Base-by-base conservation (phyloP, 179 eudicot species). In the Camellia oleifera region DNA sequence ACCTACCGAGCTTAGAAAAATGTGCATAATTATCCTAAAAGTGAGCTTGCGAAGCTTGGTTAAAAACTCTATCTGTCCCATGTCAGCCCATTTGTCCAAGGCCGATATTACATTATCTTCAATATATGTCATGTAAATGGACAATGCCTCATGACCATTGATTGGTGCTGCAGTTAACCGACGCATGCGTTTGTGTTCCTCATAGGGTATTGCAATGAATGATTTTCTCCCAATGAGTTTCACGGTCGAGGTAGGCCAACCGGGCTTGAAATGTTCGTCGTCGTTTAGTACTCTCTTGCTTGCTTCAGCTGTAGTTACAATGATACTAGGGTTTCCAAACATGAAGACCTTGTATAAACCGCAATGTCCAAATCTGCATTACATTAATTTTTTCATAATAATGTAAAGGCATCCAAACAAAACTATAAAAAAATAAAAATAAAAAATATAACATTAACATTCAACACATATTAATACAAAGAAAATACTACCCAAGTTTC, bases 151-250 rank as follows among this genome's bases (percentile, higher is more conserved):
- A 14, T 86, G 91, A 2, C 97, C 97, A 78, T 93, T 94, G 68
- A 94, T 86, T 0, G 98, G 97, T 14, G 97, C 89, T 0, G 97
- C 84, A 0, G 98, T 93, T 65, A 93, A 72, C 79, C 87, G 87
- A 71, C 98, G 84, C 15, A 93, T 81, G 66, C 97, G 86, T 65
- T 86, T 91, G 82, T 94, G 98, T 26, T 93, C 97, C 48, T 94
- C 94, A 0, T 81, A 75, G 1, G 88, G 69, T 63, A 94, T 79
- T 88, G 7, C 80, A 2, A 87, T 77, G 54, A 94, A 94, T 0
- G 97, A 93, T 72, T 92, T 90, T 67, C 77, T 78, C 3, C 98
- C 98, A 0, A 94, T 89, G 48, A 94, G 88, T 68, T 85, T 78
- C 26, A 58, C 2, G 0, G 97, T 91, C 6, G 98, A 82, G 46